Evolutionary conservation across 306 rosid species (phyloP).

Genomic region (Lagenaria siceraria): DNA sequence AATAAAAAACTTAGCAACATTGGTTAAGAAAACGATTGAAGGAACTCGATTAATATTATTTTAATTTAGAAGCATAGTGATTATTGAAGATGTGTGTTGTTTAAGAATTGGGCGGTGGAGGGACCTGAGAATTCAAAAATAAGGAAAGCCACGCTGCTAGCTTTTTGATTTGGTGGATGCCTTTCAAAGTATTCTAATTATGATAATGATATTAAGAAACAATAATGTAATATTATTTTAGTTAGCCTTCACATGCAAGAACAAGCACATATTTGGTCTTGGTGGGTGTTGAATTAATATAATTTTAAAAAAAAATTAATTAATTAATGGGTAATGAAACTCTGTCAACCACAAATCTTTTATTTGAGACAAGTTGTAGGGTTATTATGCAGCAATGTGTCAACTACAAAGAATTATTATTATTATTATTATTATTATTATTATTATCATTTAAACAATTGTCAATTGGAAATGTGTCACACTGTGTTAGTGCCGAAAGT

Average conservation of each 20-base stretch:
- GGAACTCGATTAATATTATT: not conserved
- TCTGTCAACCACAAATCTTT: not conserved
- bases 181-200: not conserved
- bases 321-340: not conserved
- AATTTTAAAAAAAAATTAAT: not conserved
- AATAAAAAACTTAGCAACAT: no score
- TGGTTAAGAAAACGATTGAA: no score
- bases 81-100: not conserved
- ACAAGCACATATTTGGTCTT: not conserved
- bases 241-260: not conserved
- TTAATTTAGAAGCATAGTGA: not conserved
- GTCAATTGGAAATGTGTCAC: not conserved
- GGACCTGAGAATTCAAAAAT: not conserved
- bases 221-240: not conserved
- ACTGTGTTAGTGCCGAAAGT: not conserved
- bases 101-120: not conserved
- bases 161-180: not conserved
- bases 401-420: not conserved
- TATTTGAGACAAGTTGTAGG: not conserved
- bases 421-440: no score
- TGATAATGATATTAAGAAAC: not conserved
- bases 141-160: not conserved
- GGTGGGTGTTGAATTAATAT: not conserved
- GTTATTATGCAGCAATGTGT: not conserved
- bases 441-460: not conserved